Base-by-base conservation (phyloP, 1,139 yeast species). In the Zygotorulaspora mrakii region DNA sequence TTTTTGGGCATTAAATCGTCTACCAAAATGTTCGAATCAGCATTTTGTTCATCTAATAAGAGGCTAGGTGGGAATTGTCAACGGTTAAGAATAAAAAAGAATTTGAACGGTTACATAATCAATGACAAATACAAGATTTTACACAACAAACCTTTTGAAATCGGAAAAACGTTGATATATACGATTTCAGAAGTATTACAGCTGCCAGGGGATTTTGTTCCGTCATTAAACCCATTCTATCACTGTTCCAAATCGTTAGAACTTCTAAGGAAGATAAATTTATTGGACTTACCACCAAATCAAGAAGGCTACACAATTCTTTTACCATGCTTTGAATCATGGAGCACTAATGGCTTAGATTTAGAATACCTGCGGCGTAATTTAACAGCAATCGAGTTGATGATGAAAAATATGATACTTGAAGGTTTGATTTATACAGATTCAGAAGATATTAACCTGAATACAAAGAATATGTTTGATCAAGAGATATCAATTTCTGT, bases 321-420 rank as follows among this genome's bases (percentile, higher is more conserved):
- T 39, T 64, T 89, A 28, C 98, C 97, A 0, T 81, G 91, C 46
- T 79, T 85, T 17, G 64, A 69, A 18, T 77, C 94, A 0, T 89
- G 96, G 96, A 71, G 73, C 13, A 61, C 67, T 3, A 68, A 82
- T 23, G 88, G 82, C 1, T 66, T 91, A 29, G 73, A 80, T 1
- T 66, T 77, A 34, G 73, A 74, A 31, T 83, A 81, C 56, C 61
- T 91, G 30, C 71, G 76, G 44, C 45, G 64, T 1, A 75, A 86
- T 46, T 69, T 69, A 0, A 61, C 74, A 1, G 70, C 77, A 0
- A 65, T 87, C 50, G 65, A 71, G 23, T 48, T 59, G 1, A 62
- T 85, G 1, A 64, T 88, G 57, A 71, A 73, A 47, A 78, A 79
- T 30, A 62, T 79, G 42, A 75, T 89, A 27, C 51, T 87, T 5